A percentile compares a stretch with the other conserved stretches of the same genome.
These are phyloP conservation scores for Chrysoporthe puriensis DNA, from an alignment of 2,329 filamentous ascomycete genomes.

Conservation along the genomic window DNA sequence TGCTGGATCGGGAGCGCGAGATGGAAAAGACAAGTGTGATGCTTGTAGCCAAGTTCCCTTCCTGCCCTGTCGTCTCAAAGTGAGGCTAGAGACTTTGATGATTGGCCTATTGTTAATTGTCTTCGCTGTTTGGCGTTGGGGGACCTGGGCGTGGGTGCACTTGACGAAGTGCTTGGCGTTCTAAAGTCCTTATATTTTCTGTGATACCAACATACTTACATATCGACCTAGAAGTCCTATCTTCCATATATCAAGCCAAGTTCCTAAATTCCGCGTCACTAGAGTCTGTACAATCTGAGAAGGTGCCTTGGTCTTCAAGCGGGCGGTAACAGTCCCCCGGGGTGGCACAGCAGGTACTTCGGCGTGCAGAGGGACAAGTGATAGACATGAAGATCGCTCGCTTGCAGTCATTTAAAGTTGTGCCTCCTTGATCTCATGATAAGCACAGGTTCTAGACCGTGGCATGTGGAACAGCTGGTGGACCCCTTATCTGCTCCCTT, in stretches of 20 bases:
- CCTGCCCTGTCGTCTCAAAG: conserved; percentile 11
- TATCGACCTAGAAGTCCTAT: not conserved
- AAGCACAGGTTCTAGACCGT: not conserved
- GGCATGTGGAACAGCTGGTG: not conserved
- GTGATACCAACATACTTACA: not conserved
- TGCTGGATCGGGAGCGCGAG: conserved; percentile 16
- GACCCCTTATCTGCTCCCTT: too few relatives aligned
- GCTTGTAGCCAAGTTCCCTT: conserved; percentile 21
- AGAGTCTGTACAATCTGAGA: not conserved
- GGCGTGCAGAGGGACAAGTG: not conserved
- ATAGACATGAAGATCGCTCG: not conserved
- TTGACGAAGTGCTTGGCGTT: not conserved
- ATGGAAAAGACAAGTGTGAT: conserved; percentile 16
- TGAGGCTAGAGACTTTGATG: not conserved
- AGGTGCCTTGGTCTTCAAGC: not conserved
- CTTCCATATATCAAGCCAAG: not conserved
- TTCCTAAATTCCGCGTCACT: not conserved
- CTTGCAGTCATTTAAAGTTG: not conserved
- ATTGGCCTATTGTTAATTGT: not conserved
- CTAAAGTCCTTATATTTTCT: not conserved
- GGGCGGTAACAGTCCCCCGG: not conserved
- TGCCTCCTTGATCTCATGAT: not conserved
- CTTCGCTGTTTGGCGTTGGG: conserved; percentile 7
- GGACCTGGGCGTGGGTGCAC: not conserved
- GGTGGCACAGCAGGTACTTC: not conserved